Evolutionary conservation across 1,139 yeast genomes (phyloP).

Genomic region (Saccharomyces hybrid): DNA sequence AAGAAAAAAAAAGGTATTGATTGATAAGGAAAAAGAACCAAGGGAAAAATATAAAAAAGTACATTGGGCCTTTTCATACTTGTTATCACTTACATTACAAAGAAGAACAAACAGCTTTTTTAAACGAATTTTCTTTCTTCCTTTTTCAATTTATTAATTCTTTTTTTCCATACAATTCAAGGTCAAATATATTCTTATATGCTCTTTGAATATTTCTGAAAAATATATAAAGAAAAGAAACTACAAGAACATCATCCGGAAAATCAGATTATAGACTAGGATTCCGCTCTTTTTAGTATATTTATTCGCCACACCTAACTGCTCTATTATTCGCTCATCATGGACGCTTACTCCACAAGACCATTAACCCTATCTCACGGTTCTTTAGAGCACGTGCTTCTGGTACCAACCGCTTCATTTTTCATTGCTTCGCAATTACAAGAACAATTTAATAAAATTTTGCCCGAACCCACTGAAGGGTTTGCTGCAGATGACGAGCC

Average conservation of each 20-base stretch:
- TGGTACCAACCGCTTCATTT: constrained; percentile 77
- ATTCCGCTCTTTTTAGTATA: neutral
- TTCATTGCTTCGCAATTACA: constrained; percentile 79
- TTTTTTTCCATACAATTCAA: neutral
- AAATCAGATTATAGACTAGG: neutral
- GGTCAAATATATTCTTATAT: constrained; percentile 1
- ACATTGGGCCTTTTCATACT: neutral
- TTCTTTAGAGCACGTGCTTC: constrained; percentile 73
- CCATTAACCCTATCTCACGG: constrained; percentile 85
- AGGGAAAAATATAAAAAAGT: neutral
- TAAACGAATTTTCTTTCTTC: neutral
- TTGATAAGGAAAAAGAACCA: neutral
- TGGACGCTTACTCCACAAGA: constrained; percentile 41
- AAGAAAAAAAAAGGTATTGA: neutral
- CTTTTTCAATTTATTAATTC: neutral
- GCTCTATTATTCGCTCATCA: constrained; percentile 5
- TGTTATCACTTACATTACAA: neutral
- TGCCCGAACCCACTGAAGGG: constrained; percentile 78
- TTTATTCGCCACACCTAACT: neutral
- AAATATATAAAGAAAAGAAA: neutral
- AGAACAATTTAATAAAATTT: constrained; percentile 65
- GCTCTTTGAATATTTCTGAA: neutral
- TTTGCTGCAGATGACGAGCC: constrained; percentile 87
- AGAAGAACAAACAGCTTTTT: neutral
- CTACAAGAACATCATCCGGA: neutral